These are phyloP conservation scores for Allomyces macrogynus DNA, from an alignment of 192 early-diverging fungal genomes.

Conservation along the genomic window DNA sequence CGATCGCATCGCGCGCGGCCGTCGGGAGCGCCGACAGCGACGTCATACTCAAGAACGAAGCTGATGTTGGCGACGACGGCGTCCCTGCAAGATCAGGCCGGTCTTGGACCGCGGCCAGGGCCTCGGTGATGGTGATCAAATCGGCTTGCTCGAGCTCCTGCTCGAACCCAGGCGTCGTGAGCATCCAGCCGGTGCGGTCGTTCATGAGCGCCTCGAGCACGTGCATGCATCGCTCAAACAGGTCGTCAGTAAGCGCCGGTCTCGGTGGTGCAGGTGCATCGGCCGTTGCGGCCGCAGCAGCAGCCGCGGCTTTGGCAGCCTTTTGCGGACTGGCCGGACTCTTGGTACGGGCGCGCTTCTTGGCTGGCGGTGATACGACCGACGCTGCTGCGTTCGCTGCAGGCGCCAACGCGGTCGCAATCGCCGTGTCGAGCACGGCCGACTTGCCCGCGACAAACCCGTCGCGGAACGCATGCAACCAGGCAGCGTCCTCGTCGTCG, in stretches of 20 bases:
- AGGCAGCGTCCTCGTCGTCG: slow-evolving; percentile 65
- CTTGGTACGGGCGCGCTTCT: background rate
- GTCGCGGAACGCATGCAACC: slow-evolving; percentile 28
- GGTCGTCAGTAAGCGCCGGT: slow-evolving; percentile 24
- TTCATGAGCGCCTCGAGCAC: slow-evolving; percentile 49
- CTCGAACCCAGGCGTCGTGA: background rate
- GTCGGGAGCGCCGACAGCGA: too few species aligned
- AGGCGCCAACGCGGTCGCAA: background rate
- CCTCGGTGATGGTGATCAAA: background rate
- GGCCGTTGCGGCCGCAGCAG: background rate
- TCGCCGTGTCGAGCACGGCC: too few species aligned
- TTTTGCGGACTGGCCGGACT: background rate
- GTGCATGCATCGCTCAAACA: slow-evolving; percentile 62
- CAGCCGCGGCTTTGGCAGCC: background rate
- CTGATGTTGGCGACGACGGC: too few species aligned
- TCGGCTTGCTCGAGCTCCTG: background rate
- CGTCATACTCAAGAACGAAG: too few species aligned
- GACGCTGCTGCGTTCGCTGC: background rate
- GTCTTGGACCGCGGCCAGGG: background rate
- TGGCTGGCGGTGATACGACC: background rate
- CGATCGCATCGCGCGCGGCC: too few species aligned
- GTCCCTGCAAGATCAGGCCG: too few species aligned
- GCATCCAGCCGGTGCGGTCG: slow-evolving; percentile 22
- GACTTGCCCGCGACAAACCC: slow-evolving; percentile 8
- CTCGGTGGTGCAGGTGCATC: background rate